Conservation (phyloP, 2,329 filamentous ascomycete species). For the Daldinia eschscholtzii region DNA sequence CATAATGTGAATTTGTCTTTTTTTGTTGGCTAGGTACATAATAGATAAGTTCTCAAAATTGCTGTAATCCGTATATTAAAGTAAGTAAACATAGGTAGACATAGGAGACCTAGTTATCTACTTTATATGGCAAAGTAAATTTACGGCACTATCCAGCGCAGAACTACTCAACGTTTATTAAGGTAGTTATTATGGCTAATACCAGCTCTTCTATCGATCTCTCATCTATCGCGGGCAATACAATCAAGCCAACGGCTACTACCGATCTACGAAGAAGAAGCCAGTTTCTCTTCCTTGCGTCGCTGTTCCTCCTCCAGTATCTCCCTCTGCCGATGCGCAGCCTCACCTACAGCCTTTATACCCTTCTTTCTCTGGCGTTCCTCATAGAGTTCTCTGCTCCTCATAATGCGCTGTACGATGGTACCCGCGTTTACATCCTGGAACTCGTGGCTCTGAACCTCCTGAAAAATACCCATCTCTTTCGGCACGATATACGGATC, state of each 20-base stretch:
- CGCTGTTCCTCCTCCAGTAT: conserved; percentile 70
- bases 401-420: conserved; percentile 91
- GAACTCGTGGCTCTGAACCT: conserved; percentile 83
- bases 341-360: conserved; percentile 84
- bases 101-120: not conserved
- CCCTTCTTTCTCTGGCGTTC: conserved; percentile 91
- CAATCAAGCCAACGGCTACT: not conserved
- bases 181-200: not conserved
- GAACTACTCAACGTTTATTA: not conserved
- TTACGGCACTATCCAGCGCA: conserved; percentile 1
- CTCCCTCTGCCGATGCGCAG: conserved; percentile 72
- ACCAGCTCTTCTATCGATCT: not conserved
- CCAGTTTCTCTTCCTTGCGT: conserved; percentile 59
- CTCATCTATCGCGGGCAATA: conserved; percentile 9
- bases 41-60: too few relatives aligned
- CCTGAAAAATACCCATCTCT: conserved; percentile 83
- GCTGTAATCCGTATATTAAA: not conserved
- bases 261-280: conserved; percentile 16
- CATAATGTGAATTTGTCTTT: not conserved
- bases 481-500: conserved; percentile 87
- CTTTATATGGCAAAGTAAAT: not conserved
- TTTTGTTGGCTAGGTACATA: too few relatives aligned
- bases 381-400: conserved; percentile 88
- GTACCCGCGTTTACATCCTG: conserved; percentile 90
- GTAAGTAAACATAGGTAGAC: not conserved